These are phyloP conservation scores for Erodium trifolium DNA, from an alignment of 441 rosid species.

Conservation along the genomic window DNA sequence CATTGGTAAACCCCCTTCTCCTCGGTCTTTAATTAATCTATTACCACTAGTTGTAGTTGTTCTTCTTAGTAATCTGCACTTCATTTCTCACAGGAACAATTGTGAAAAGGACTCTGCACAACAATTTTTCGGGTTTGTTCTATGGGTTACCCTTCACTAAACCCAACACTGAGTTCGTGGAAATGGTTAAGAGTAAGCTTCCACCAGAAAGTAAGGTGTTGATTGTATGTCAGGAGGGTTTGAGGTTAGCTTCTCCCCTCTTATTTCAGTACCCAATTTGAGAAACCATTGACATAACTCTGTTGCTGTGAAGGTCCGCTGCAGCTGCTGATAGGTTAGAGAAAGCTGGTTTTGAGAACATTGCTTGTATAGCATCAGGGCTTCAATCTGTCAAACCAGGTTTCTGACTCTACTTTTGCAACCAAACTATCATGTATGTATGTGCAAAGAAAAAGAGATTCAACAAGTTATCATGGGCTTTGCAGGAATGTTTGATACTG, in stretches of 20 bases:
- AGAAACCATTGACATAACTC: constrained; percentile 15
- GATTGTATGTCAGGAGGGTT: constrained; percentile 87
- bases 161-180: constrained; percentile 61
- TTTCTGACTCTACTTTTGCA: constrained; percentile 13
- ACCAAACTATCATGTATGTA: background rate
- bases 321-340: constrained; percentile 75
- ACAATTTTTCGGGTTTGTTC: constrained; percentile 81
- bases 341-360: constrained; percentile 57
- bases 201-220: constrained; percentile 61
- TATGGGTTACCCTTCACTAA: constrained; percentile 80
- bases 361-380: constrained; percentile 82
- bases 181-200: constrained; percentile 47
- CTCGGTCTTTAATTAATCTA: background rate
- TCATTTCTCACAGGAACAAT: constrained; percentile 51
- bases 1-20: constrained; percentile 33
- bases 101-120: constrained; percentile 74
- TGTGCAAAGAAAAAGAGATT: background rate
- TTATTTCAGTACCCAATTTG: background rate
- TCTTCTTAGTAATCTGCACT: background rate
- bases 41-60: background rate
- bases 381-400: constrained; percentile 90
- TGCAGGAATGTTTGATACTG: constrained; percentile 69
- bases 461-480: background rate
- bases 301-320: constrained; percentile 50
- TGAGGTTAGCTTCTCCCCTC: constrained; percentile 43